A percentile compares a stretch with the other conserved stretches of the same genome.
Conservation (phyloP, 140 eudicot genomes). For the Bidens hawaiensis region DNA sequence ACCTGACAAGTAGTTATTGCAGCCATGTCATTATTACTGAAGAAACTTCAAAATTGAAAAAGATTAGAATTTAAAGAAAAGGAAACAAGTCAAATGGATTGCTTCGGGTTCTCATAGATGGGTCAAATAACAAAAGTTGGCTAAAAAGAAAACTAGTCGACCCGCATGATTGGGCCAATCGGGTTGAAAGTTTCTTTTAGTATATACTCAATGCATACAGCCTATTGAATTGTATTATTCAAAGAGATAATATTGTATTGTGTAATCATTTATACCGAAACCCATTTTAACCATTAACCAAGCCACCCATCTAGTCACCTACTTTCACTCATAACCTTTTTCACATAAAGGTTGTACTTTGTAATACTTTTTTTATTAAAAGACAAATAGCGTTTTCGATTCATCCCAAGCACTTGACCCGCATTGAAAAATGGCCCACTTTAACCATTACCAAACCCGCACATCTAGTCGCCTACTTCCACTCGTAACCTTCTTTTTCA, state of each 20-base stretch:
- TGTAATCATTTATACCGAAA: no score
- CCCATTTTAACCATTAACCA: no score
- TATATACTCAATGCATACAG: neutral
- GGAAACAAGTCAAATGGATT: neutral
- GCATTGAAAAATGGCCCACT: no score
- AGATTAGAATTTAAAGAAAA: neutral
- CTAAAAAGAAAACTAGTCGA: neutral
- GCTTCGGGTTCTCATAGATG: neutral
- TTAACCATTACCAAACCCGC: no score
- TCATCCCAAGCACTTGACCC: no score
- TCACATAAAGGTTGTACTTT: no score
- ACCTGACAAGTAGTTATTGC: conserved; percentile 46
- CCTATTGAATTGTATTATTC: neutral
- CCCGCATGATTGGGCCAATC: neutral
- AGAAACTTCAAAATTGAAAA: neutral
- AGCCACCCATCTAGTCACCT: no score
- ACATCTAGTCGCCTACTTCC: no score
- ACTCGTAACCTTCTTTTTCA: no score
- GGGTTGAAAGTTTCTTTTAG: neutral
- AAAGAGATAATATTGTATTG: neutral
- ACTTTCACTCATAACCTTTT: no score
- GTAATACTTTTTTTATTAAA: no score
- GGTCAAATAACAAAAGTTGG: neutral
- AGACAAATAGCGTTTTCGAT: no score
- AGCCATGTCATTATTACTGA: conserved; percentile 7